Evolutionary conservation across 805 yeast genomes (phyloP).

Genomic region (Cyberlindnera americana): DNA sequence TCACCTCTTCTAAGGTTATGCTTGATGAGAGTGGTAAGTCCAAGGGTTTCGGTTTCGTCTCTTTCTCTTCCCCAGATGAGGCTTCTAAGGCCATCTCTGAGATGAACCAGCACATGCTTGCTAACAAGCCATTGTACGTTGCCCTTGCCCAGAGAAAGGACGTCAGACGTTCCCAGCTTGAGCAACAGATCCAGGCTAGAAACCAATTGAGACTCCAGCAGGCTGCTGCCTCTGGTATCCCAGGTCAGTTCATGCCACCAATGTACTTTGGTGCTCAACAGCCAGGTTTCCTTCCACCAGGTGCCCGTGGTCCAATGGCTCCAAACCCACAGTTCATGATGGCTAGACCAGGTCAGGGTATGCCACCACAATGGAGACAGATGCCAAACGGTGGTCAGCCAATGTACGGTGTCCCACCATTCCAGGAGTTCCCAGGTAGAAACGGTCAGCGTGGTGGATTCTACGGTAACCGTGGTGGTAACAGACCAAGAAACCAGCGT

Average conservation of each 20-base stretch:
- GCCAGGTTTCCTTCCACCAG: slow-evolving; percentile 81
- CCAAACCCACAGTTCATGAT: slow-evolving; percentile 80
- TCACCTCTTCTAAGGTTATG: slow-evolving; percentile 96
- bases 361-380: slow-evolving; percentile 54
- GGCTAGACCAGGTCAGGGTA: slow-evolving; percentile 50
- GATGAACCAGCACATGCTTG: slow-evolving; percentile 96
- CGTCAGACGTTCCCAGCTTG: slow-evolving; percentile 93
- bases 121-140: slow-evolving; percentile 95
- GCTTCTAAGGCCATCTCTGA: slow-evolving; percentile 97
- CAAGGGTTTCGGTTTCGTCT: slow-evolving; percentile 97
- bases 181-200: slow-evolving; percentile 97
- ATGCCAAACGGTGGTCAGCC: slow-evolving; percentile 89
- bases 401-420: slow-evolving; percentile 82
- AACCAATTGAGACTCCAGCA: slow-evolving; percentile 98
- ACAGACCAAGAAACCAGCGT: slow-evolving; percentile 36
- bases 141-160: slow-evolving; percentile 99
- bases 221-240: slow-evolving; percentile 83
- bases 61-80: slow-evolving; percentile 97
- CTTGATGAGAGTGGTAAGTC: slow-evolving; percentile 91
- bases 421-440: slow-evolving; percentile 58
- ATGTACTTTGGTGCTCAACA: slow-evolving; percentile 63
- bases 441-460: slow-evolving; percentile 41
- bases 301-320: slow-evolving; percentile 77
- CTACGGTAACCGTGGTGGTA: slow-evolving; percentile 40
- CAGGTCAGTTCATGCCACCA: slow-evolving; percentile 81